Percentiles rank a stretch among this genome's conserved stretches.
phyloP scores from a whole-genome alignment of 805 yeast species.

The Yamadazyma akitaensis region DNA sequence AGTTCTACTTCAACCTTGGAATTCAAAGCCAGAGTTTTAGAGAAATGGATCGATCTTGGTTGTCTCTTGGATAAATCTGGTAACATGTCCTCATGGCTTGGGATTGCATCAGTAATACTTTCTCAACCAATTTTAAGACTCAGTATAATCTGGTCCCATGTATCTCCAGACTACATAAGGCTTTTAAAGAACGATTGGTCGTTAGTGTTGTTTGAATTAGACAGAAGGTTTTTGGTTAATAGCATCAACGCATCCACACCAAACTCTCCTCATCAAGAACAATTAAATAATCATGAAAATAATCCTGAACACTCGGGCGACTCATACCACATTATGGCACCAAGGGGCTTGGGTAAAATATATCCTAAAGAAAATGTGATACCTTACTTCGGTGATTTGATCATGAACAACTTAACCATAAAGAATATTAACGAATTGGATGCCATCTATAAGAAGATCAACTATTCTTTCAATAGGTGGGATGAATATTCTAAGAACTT shows the following conservation, averaged over 20 bases:
- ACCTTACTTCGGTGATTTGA: conserved; percentile 87
- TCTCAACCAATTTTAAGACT: conserved; percentile 79
- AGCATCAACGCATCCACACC: conserved; percentile 12
- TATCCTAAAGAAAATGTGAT: conserved; percentile 76
- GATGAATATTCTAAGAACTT: conserved; percentile 58
- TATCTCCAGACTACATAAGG: conserved; percentile 56
- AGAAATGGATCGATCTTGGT: conserved; percentile 86
- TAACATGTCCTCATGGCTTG: conserved; percentile 93
- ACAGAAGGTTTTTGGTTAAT: conserved; percentile 60
- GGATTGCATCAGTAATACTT: conserved; percentile 78
- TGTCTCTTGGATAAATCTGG: conserved; percentile 73
- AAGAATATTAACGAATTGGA: conserved; percentile 54
- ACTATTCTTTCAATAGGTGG: conserved; percentile 80
- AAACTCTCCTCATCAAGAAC: conserved; percentile 7
- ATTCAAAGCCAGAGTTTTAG: conserved; percentile 61
- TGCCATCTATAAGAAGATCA: conserved; percentile 61
- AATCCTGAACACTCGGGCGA: conserved; percentile 18
- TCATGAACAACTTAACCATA: conserved; percentile 41
- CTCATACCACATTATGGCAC: conserved; percentile 73
- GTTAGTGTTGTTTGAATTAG: conserved; percentile 85
- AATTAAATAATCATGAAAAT: background rate
- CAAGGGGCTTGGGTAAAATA: conserved; percentile 78
- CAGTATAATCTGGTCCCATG: conserved; percentile 68
- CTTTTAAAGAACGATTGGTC: conserved; percentile 82
- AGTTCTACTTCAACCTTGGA: conserved; percentile 24